Conservation (phyloP, 2,329 filamentous ascomycete genomes). For the Sporothrix brasiliensis region DNA sequence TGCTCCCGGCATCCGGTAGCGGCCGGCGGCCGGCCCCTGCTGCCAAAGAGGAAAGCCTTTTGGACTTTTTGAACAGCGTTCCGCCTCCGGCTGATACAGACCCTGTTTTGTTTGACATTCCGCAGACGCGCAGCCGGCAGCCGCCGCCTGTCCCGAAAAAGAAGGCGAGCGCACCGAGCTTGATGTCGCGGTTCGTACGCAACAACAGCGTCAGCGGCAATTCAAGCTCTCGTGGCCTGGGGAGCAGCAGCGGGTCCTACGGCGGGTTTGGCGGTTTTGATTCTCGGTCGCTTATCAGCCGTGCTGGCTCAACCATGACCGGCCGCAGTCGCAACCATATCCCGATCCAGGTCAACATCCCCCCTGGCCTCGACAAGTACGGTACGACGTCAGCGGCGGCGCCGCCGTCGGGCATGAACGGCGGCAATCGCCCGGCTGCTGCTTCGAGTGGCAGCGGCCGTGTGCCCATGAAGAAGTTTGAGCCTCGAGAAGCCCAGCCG, state of each 20-base stretch:
- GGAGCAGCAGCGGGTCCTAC: conserved; percentile 24
- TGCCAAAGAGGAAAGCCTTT: conserved; percentile 66
- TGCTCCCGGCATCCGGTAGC: conserved; percentile 34
- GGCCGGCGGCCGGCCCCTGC: conserved; percentile 47
- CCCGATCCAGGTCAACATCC: conserved; percentile 57
- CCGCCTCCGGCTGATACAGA: conserved; percentile 62
- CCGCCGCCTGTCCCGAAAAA: conserved; percentile 56
- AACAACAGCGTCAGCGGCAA: conserved; percentile 39
- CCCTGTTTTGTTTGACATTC: conserved; percentile 43
- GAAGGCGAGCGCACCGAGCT: conserved; percentile 64
- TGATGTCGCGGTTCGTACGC: conserved; percentile 61
- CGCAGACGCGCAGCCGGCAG: conserved; percentile 41
- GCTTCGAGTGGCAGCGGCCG: conserved; percentile 39
- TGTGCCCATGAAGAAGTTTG: conserved; percentile 60
- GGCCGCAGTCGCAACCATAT: conserved; percentile 48
- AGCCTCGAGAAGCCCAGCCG: conserved; percentile 57
- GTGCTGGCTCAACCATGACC: conserved; percentile 41
- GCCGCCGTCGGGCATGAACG: background rate
- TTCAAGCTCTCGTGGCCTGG: conserved; percentile 37
- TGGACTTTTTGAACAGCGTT: conserved; percentile 72
- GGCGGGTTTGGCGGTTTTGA: conserved; percentile 37
- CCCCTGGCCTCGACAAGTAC: conserved; percentile 49
- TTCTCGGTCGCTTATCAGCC: conserved; percentile 47
- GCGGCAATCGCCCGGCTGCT: conserved; percentile 23
- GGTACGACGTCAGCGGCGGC: conserved; percentile 31